phyloP scores from a whole-genome alignment of 371 early-diverging fungal species.

The Rhizomucor pusillus region DNA sequence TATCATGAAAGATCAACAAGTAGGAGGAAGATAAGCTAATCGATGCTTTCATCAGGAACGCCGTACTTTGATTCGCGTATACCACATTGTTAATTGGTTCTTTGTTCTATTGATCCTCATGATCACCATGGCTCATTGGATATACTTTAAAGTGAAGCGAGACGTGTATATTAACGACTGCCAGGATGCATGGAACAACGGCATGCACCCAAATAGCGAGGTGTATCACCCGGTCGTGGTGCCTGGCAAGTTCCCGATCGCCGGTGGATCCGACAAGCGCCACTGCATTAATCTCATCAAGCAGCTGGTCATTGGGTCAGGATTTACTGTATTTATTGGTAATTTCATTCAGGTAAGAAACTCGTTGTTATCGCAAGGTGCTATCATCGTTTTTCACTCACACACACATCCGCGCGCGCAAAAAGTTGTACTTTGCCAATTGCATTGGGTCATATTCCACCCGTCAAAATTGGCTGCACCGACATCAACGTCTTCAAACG shows the following conservation, averaged over 20 bases:
- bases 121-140: conserved; percentile 28
- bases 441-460: conserved; percentile 16
- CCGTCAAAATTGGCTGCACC: conserved; percentile 15
- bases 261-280: conserved; percentile 34
- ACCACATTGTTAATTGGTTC: conserved; percentile 42
- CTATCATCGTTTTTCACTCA: not conserved
- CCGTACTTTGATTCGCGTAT: conserved; percentile 26
- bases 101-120: conserved; percentile 32
- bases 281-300: conserved; percentile 24
- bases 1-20: not conserved
- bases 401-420: too few relatives aligned
- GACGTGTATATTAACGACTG: conserved; percentile 32
- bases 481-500: conserved; percentile 11
- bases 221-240: conserved; percentile 23
- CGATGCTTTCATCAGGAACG: conserved; percentile 21
- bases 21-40: not conserved
- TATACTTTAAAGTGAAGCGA: conserved; percentile 33
- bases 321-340: conserved; percentile 25
- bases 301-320: conserved; percentile 25
- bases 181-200: conserved; percentile 22
- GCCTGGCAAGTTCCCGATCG: conserved; percentile 26
- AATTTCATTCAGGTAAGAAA: conserved; percentile 35
- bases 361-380: not conserved
- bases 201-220: conserved; percentile 7
- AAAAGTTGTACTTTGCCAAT: conserved; percentile 15